These are phyloP conservation scores for Glutinoglossum americanum DNA, from an alignment of 495 filamentous ascomycete species.

Conservation along the genomic window DNA sequence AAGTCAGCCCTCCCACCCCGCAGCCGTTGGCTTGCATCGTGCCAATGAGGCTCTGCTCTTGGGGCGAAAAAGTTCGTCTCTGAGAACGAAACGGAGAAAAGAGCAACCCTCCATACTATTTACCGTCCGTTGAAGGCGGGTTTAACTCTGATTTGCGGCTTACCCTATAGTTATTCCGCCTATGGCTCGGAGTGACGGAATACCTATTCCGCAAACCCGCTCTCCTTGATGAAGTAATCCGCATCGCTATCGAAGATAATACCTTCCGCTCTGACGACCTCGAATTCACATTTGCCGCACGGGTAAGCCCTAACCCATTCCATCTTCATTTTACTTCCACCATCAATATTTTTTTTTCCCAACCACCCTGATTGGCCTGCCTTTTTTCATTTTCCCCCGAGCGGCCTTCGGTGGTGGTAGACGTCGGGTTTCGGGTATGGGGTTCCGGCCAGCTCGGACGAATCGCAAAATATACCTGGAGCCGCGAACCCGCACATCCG, in stretches of 20 bases:
- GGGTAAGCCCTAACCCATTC: conserved; percentile 24
- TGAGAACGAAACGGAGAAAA: too few species aligned
- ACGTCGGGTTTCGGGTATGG: too few species aligned
- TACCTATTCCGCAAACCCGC: conserved; percentile 76
- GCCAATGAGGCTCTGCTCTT: too few species aligned
- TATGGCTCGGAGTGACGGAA: conserved; percentile 95
- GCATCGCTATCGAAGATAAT: conserved; percentile 68
- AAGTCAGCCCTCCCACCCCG: conserved; percentile 11
- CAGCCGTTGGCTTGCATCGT: too few species aligned
- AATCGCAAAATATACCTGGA: too few species aligned
- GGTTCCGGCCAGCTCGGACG: too few species aligned
- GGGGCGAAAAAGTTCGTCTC: too few species aligned
- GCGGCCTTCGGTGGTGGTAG: too few species aligned
- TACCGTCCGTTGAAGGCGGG: too few species aligned
- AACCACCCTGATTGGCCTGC: not conserved
- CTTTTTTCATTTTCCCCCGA: not conserved
- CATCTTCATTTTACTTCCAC: not conserved
- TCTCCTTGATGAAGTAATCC: conserved; percentile 65
- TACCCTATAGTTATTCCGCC: conserved; percentile 51
- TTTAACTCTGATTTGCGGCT: conserved; percentile 7
- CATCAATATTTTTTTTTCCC: not conserved
- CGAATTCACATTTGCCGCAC: conserved; percentile 90
- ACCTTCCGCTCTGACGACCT: conserved; percentile 81
- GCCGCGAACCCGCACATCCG: too few species aligned
- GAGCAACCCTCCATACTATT: too few species aligned